Base-by-base conservation (phyloP, 2,329 filamentous ascomycete species). In the Elsinoe fawcettii region DNA sequence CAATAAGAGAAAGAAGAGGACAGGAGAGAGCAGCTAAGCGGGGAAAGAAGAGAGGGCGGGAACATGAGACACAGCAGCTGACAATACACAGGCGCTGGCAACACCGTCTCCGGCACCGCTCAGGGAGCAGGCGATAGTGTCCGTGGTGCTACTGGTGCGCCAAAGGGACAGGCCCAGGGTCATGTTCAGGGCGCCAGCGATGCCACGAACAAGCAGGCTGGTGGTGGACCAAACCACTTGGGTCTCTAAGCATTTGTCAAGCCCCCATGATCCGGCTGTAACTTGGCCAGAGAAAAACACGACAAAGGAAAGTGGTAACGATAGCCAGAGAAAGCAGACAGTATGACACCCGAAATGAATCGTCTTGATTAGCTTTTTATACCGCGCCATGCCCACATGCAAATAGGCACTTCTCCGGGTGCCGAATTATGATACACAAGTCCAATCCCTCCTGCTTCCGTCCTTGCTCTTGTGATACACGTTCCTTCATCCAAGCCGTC, bases 351-450 rank as follows among this genome's bases (percentile, higher is more conserved):
- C 39, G 22, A 23, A 46, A 46, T 46, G 41, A n/a, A 46, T 23
- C 41, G 41, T 25, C 7, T 27, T 20, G 7, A 46, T 46, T 23
- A 46, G 41, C 41, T 46, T 46, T 46, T 46, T 46, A 23, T 25
- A 46, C 41, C 20, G 41, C 41, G 41, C 41, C 41, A 23, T 22
- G 22, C 23, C 23, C 8, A 25, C 41, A 46, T 23, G 20, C 20
- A 12, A 46, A 46, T 46, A 46, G n/a, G 41, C 41, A 46, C 41
- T 46, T 46, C 11, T 46, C 41, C n/a, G 25, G n/a, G 41, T 46
- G 41, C 41, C 34, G 11, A 25, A 53, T 53, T 53, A 53, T 53
- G 49, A 53, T 53, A 53, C 49, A 53, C 49, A 37, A 53, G 27
- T 30, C 9, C 9, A 30, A 5, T 9, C 25, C 20, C 20, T 20